Evolutionary conservation across 2,329 filamentous ascomycete species (phyloP).

Genomic region (Fusarium beomiforme): DNA sequence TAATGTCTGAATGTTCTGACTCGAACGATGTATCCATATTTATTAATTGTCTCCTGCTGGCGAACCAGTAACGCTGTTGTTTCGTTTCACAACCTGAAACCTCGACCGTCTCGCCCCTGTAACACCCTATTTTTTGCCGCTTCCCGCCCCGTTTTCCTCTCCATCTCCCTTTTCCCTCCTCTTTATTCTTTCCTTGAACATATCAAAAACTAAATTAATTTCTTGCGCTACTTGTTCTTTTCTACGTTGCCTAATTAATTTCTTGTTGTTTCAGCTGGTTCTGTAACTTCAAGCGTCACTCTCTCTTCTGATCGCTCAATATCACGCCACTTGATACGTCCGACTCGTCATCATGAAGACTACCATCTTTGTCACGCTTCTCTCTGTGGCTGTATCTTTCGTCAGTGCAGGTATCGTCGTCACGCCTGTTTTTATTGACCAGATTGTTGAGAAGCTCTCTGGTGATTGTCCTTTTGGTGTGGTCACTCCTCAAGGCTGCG

Average conservation of each 20-base stretch:
- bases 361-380: slow-evolving; percentile 46
- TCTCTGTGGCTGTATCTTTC: slow-evolving; percentile 57
- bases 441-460: slow-evolving; percentile 58
- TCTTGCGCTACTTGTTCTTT: background rate
- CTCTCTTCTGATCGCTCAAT: background rate
- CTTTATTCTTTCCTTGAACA: background rate
- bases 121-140: slow-evolving; percentile 31
- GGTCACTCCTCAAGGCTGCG: slow-evolving; percentile 66
- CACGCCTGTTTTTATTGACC: slow-evolving; percentile 61
- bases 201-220: slow-evolving; percentile 23
- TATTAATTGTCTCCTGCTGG: background rate
- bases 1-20: background rate
- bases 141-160: slow-evolving; percentile 2
- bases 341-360: slow-evolving; percentile 44
- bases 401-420: slow-evolving; percentile 65
- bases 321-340: slow-evolving; percentile 11
- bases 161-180: background rate
- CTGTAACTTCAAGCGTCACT: slow-evolving; percentile 19
- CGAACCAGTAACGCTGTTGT: slow-evolving; percentile 27
- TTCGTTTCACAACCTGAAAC: slow-evolving; percentile 43
- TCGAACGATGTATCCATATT: slow-evolving; percentile 7
- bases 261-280: slow-evolving; percentile 33
- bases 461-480: slow-evolving; percentile 68
- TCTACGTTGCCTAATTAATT: slow-evolving; percentile 1
- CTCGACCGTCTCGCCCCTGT: slow-evolving; percentile 36